Evolutionary conservation across 345 rosid genomes (phyloP), one percentile per base, ranked within the genome.

Genomic region (Heritiera fomes): DNA sequence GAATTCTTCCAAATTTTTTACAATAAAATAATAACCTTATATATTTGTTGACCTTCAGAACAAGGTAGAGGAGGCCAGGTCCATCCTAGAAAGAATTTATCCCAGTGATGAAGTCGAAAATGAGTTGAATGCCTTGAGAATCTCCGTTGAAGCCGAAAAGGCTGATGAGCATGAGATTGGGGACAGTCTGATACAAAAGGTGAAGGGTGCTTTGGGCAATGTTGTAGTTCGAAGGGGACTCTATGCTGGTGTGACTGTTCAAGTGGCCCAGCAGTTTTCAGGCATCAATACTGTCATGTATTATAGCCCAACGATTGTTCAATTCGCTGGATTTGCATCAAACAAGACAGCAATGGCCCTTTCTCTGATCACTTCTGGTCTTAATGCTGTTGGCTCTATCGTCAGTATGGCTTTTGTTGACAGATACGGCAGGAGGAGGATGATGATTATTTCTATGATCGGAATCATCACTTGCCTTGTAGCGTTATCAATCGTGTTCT

Each of bases 231-330:
- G 99, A 17, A 87, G 96, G 75, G 98, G 88, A 75, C 93, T 95
- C 10, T 89, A 89, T 0, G 97, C 98, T 0, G 98, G 99, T 6
- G 81, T 93, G 20, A 86, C 96, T 1, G 97, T 90, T 14, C 99
- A 95, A 75, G 97, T 93, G 32, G 98, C 94, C 7, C 97, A 95
- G 73, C 98, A 95, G 73, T 92, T 93, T 71, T 94, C 88, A 0
- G 99, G 99, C 12, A 93, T 95, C 82, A 95, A 95, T 78, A 95
- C 97, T 0, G 94, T 95, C 41, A 87, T 95, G 97, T 95, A 95
- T 66, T 94, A 94, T 75, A 86, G 97, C 62, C 97, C 98, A 0
- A 81, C 97, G 1, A 96, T 94, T 1, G 97, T 96, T 62, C 97
- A 96, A 50, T 92, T 96, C 20, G 94, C 98, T 0, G 98, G 99